Percentiles rank a stretch among this genome's conserved stretches.
Evolutionary conservation across 805 yeast species (phyloP).

Genomic region (Saccharomycopsis guyanensis): DNA sequence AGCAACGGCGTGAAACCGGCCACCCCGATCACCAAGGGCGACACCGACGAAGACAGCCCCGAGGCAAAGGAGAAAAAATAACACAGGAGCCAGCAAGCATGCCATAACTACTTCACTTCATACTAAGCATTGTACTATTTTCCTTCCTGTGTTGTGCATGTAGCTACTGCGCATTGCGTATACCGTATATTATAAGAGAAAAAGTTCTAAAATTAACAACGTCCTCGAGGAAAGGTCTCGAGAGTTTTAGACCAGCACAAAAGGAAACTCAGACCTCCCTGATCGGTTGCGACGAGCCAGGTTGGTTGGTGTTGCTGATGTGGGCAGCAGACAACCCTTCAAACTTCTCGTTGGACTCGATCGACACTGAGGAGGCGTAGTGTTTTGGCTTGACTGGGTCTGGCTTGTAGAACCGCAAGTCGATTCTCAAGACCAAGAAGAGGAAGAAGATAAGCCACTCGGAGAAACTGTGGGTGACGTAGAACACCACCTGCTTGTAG

Average conservation of each 20-base stretch:
- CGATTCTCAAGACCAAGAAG: constrained; percentile 61
- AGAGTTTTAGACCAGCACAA: no score
- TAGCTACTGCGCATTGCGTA: no score
- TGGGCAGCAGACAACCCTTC: not conserved
- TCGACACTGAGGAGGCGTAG: not conserved
- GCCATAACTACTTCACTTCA: no score
- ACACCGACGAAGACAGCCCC: not conserved
- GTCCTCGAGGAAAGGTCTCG: no score
- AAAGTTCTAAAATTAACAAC: no score
- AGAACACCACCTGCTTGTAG: constrained; percentile 51
- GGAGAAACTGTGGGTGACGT: constrained; percentile 59
- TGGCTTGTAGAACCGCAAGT: constrained; percentile 74
- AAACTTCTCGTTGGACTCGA: not conserved
- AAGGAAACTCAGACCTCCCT: no score
- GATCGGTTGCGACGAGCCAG: no score
- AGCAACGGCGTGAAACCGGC: constrained; percentile 1
- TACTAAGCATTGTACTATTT: no score
- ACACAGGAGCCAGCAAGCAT: no score
- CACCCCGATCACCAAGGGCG: not conserved
- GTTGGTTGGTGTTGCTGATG: not conserved
- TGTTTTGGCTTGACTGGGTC: constrained; percentile 29
- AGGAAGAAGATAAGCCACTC: constrained; percentile 51
- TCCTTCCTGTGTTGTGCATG: no score
- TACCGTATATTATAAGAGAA: no score
- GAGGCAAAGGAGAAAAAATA: no score